Conservation (phyloP, 352 stramenopile genomes). For the Globisporangium takayamanum region DNA sequence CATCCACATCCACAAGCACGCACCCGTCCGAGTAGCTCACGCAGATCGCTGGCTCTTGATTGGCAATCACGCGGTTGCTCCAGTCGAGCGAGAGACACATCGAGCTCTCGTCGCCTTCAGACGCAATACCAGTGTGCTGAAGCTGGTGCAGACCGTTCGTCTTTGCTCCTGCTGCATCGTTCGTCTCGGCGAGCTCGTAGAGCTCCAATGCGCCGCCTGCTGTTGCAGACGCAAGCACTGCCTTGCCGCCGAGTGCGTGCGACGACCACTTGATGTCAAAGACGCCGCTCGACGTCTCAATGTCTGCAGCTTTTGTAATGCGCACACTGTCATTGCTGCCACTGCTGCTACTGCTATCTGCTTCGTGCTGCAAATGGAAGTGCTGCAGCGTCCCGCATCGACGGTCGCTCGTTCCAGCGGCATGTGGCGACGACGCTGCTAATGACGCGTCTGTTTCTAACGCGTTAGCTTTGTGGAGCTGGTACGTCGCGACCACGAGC, state of each 20-base stretch:
- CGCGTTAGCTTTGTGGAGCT: conserved; percentile 57
- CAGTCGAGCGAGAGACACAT: conserved; percentile 86
- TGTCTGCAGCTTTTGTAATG: conserved; percentile 39
- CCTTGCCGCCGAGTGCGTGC: conserved; percentile 38
- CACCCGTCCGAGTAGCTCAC: conserved; percentile 82
- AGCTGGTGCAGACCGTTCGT: conserved; percentile 13
- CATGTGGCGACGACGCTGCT: conserved; percentile 4
- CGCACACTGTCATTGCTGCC: conserved; percentile 17
- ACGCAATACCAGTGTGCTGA: conserved; percentile 26
- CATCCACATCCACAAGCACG: background rate
- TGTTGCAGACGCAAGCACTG: conserved; percentile 55
- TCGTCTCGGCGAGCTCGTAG: conserved; percentile 28
- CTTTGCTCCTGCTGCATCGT: conserved; percentile 1
- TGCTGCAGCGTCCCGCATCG: conserved; percentile 66
- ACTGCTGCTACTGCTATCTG: conserved; percentile 13
- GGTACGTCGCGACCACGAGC: conserved; percentile 75
- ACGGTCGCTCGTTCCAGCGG: conserved; percentile 21
- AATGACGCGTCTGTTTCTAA: background rate
- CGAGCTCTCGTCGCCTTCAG: conserved; percentile 27
- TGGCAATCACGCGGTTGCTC: conserved; percentile 59
- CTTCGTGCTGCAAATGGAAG: conserved; percentile 38
- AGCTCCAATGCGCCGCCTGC: conserved; percentile 61
- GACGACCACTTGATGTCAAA: conserved; percentile 84
- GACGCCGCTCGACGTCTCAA: conserved; percentile 50
- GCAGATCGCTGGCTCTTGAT: conserved; percentile 48